phyloP scores from a whole-genome alignment of 306 rosid species.

The Morella rubra region DNA sequence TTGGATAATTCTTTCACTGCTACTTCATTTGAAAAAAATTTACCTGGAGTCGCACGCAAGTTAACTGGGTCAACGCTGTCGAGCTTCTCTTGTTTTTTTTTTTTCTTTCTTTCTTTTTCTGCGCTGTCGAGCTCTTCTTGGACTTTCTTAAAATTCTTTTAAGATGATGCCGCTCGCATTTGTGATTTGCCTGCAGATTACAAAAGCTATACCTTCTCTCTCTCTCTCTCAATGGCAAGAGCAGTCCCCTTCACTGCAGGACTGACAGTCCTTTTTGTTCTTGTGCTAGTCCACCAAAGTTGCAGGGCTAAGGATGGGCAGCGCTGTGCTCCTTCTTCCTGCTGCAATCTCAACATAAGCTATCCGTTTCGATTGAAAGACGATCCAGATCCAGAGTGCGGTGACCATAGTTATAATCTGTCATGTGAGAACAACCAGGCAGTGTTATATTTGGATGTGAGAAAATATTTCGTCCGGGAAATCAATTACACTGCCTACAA shows the following conservation, averaged over 20 bases:
- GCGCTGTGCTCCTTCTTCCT: neutral
- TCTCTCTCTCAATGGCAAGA: neutral
- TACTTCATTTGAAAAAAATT: too few species aligned
- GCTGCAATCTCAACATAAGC: slow-evolving; percentile 24
- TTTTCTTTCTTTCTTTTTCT: too few species aligned
- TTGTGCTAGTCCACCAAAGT: neutral
- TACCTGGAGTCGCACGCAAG: too few species aligned
- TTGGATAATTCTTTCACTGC: too few species aligned
- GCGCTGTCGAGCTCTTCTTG: too few species aligned
- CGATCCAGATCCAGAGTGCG: neutral
- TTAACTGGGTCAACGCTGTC: too few species aligned
- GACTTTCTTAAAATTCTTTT: too few species aligned
- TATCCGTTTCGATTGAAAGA: slow-evolving; percentile 23
- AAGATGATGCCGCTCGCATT: too few species aligned
- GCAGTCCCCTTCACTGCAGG: neutral
- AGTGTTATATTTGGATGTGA: neutral
- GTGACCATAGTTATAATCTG: neutral
- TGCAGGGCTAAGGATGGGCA: neutral
- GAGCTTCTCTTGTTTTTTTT: too few species aligned
- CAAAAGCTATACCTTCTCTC: too few species aligned
- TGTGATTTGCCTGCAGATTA: too few species aligned
- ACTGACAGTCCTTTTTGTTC: neutral
- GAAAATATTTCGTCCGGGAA: slow-evolving; percentile 19
- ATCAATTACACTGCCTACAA: slow-evolving; percentile 31
- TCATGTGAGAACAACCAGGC: slow-evolving; percentile 18